Base-by-base conservation (phyloP, 2,329 filamentous ascomycete species). In the Penicillium expansum region DNA sequence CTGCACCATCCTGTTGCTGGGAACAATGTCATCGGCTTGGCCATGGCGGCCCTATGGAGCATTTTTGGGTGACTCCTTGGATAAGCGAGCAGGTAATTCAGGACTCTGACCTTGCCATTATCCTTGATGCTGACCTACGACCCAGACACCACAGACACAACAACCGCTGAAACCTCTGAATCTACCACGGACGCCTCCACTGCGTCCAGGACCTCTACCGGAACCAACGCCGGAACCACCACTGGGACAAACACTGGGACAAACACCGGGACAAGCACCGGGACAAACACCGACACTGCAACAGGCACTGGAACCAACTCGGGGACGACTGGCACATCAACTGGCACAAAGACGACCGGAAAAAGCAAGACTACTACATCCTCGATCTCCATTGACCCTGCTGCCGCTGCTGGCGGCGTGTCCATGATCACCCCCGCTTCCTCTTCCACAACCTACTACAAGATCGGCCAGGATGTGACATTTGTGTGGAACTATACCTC, bases 401-500 rank as follows among this genome's bases (percentile, higher is more conserved):
- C 81, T 54, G 69, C 80, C 16, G 81, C 80, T 22, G 77, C 82
- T 3, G 86, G 86, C 44, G 85, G 85, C 52, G 77, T 88, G 54
- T 77, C 79, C 43, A 84, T 88, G 82, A 75, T 87, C 53, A 86
- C 83, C 6, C 86, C 86, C 2, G 75, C 76, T 48, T 69, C 77
- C 9, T 69, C 77, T 9, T 76, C 79, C 16, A 74, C 79, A 5
- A 80, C 81, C 53, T 88, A 83, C 74, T 87, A 85, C 79, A 88
- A 86, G 71, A 82, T 88, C 62, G 83, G 83, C 18, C 79, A 87
- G 43, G 79, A 77, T 57, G 75, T 87, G 30, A 87, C 85, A 0
- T 86, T 88, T 63, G 81, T 77, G 20, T 89, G 86, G 86, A 88
- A 89, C 72, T 88, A 87, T 73, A 89, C 86, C 14, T 86, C 83